Base-by-base conservation (phyloP, 441 rosid species). In the Adansonia madagascariensis region DNA sequence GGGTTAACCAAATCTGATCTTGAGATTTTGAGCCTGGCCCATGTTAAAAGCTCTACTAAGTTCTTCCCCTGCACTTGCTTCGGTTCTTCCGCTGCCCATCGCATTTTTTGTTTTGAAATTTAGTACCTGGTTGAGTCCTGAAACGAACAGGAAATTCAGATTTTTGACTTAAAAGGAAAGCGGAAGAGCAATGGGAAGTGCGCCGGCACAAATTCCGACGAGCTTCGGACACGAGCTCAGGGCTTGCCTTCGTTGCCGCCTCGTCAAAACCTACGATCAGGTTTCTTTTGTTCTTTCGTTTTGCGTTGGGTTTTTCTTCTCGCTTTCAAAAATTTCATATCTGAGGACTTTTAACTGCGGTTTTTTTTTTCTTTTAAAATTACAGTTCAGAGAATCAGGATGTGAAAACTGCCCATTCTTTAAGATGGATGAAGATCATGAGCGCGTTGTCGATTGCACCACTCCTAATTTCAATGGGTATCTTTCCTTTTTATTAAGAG, bases 201-300 rank as follows among this genome's bases (percentile, higher is more conserved):
- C 83, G n/a, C 86, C 98, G 9, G 98, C 98, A 0, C 97, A 94
- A 84, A 94, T 96, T 76, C 98, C 99, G 67, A 96, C 98, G n/a
- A 96, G 99, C 83, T 94, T 92, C 47, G 99, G 99, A 18, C 97
- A 94, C 68, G 98, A 92, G 77, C 94, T 96, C 9, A 90, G 99
- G 82, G 98, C 98, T 75, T 94, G 98, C 83, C 96, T 96, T 75
- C 97, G 97, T 41, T 92, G 98, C 79, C 96, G 94, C 27, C 99
- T 96, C 59, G 94, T 96, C 79, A 96, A 96, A 81, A 96, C 98
- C 75, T 94, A 89, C 82, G 99, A 96, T 86, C 98, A 94, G 97
- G 98, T 91, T 0, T n/a, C 49, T 62, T 71, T 44, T 15, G 18
- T 61, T 61, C 9, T 61, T 35, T 41, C 43, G 9, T 20, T 41